Evolutionary conservation across 768 basidiomycete species (phyloP).

Genomic region (Naganishia vishniacii): DNA sequence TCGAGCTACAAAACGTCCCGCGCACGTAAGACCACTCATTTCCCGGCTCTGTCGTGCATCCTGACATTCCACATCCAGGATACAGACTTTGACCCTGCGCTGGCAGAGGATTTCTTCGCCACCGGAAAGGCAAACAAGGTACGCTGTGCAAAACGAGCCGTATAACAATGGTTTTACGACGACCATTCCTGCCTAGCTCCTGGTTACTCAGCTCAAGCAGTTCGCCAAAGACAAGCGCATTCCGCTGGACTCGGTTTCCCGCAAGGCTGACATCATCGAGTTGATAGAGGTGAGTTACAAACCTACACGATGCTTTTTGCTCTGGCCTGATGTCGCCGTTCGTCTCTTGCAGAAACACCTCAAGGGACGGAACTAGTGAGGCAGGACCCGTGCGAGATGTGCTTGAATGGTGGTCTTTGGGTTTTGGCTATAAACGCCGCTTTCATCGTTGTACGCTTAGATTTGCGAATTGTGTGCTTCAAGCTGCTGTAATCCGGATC

Average conservation of each 20-base stretch:
- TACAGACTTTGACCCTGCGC: constrained; percentile 62
- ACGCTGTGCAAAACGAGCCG: constrained; percentile 3
- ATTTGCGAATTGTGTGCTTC: no score
- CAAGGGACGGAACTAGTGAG: neutral
- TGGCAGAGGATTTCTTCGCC: constrained; percentile 65
- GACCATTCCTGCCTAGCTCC: constrained; percentile 54
- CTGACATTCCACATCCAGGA: constrained; percentile 49
- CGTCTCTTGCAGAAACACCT: neutral
- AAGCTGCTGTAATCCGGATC: no score
- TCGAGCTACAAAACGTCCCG: constrained; percentile 58
- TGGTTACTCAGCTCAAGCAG: constrained; percentile 73
- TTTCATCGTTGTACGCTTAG: no score
- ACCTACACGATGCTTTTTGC: neutral
- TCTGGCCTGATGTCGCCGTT: neutral
- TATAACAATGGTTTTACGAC: constrained; percentile 25
- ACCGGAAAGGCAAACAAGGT: constrained; percentile 64
- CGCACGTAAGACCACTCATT: neutral
- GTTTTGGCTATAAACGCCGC: no score
- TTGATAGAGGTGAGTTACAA: neutral
- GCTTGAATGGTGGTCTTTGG: no score
- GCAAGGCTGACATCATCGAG: constrained; percentile 7
- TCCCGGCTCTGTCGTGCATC: constrained; percentile 3
- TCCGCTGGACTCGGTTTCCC: neutral
- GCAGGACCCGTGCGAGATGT: no score
- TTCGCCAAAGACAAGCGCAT: neutral